Base-by-base conservation (phyloP, 2,329 filamentous ascomycete species). In the Ophiosphaerella korrae region DNA sequence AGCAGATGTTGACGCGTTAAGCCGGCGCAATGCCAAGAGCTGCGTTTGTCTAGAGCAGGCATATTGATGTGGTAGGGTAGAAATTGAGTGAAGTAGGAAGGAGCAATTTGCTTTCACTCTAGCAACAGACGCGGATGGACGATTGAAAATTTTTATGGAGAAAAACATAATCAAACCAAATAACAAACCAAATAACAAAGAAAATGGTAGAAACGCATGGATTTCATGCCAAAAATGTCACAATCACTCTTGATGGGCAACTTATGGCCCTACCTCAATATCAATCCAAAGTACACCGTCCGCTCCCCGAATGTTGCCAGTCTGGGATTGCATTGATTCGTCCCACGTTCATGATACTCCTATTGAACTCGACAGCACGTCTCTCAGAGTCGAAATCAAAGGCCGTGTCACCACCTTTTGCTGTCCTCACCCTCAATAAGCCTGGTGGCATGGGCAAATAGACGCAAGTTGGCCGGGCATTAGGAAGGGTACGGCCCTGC, bases 401-500 rank as follows among this genome's bases (percentile, higher is more conserved):
- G 4, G 50, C 57, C 2, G 61, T 48, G 40, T 65, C 60, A 4
- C 58, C 63, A 31, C 42, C 24, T 9, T 41, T 39, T 13, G 62
- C 58, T 3, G 60, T 63, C 2, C 60, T 35, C 14, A 64, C 62
- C 21, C 60, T 43, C 23, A 61, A 18, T 16, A 63, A 47, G 3
- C 60, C 62, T 5, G 53, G 44, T 6, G 62, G 63, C 53, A 64
- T 48, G 2, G 62, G 62, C 5, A 66, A 47, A 35, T 56, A 64
- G 3, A 66, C 60, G 56, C 60, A 63, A 31, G 39, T 42, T n/a
- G 46, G 43, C 26, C 45, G 45, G 21, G 55, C 51, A 29, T 47
- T 41, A 11, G 43, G 33, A 3, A 64, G 33, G 13, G 62, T 60
- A 32, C 60, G 58, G 34, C 60, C 63, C 42, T 67, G 57, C 5